Evolutionary conservation across 2,329 filamentous ascomycete species (phyloP).

Genomic region (Raffaelea deltoideospora): DNA sequence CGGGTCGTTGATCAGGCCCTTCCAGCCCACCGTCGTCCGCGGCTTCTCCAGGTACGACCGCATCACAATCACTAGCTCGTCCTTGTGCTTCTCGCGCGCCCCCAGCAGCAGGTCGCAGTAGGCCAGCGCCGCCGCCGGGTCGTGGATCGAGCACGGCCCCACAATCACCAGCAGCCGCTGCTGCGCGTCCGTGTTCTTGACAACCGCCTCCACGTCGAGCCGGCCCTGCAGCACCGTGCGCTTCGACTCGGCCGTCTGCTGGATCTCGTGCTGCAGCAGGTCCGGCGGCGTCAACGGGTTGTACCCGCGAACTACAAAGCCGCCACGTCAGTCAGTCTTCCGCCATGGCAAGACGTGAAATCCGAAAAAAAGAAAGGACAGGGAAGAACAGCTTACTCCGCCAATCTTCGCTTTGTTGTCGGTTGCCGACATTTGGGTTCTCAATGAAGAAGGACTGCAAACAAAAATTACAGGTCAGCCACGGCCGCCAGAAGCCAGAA

Average conservation of each 20-base stretch:
- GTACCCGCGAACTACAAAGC: constrained; percentile 69
- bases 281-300: constrained; percentile 88
- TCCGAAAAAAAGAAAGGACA: not conserved
- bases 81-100: constrained; percentile 74
- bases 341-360: too few species aligned
- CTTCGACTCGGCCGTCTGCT: constrained; percentile 40
- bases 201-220: constrained; percentile 46
- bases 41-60: constrained; percentile 97
- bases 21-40: constrained; percentile 95
- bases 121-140: constrained; percentile 75
- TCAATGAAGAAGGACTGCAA: constrained; percentile 53
- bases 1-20: constrained; percentile 95
- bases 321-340: not conserved
- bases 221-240: constrained; percentile 46
- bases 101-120: constrained; percentile 77
- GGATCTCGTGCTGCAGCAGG: constrained; percentile 87
- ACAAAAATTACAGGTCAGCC: not conserved
- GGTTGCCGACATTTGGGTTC: constrained; percentile 67
- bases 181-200: constrained; percentile 42
- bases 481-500: not conserved
- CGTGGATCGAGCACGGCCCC: constrained; percentile 94
- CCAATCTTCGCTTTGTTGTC: constrained; percentile 62
- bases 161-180: constrained; percentile 57
- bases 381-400: constrained; percentile 43
- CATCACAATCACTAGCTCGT: constrained; percentile 92